Conservation (phyloP, 2,329 filamentous ascomycete genomes). For the Sclerotiophoma versabilis region DNA sequence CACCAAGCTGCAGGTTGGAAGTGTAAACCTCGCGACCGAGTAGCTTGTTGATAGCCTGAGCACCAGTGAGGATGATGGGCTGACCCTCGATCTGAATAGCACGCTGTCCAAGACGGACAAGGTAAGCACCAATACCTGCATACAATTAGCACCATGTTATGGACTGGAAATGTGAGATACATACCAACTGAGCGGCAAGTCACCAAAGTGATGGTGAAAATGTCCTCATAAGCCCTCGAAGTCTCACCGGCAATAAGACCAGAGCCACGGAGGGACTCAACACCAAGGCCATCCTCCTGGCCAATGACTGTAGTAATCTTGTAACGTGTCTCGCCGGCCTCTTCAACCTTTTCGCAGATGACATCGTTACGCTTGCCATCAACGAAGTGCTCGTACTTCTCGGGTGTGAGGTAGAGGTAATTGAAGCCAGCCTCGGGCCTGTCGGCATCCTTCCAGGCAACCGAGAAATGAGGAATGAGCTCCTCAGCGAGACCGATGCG, state of each 20-base stretch:
- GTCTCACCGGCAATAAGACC: conserved; percentile 98
- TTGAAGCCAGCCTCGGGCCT: conserved; percentile 92
- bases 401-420: conserved; percentile 91
- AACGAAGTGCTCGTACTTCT: conserved; percentile 85
- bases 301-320: conserved; percentile 95
- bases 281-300: conserved; percentile 93
- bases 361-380: conserved; percentile 77
- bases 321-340: conserved; percentile 88
- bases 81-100: conserved; percentile 99
- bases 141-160: conserved; percentile 43
- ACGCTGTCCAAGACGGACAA: conserved; percentile 96
- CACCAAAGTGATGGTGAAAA: conserved; percentile 97
- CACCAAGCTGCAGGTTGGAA: conserved; percentile 97
- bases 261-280: conserved; percentile 95
- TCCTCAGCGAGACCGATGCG: conserved; percentile 96
- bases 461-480: conserved; percentile 95
- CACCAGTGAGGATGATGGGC: conserved; percentile 97
- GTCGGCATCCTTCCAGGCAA: conserved; percentile 87
- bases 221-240: conserved; percentile 95
- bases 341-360: conserved; percentile 85
- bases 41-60: conserved; percentile 96
- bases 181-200: conserved; percentile 95
- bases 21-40: conserved; percentile 98
- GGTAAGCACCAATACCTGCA: conserved; percentile 91
- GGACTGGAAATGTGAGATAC: conserved; percentile 5